Evolutionary conservation across 106 monocot genomes (phyloP), one percentile per base, ranked within the genome.

Genomic region (Phalaenopsis aphrodite): DNA sequence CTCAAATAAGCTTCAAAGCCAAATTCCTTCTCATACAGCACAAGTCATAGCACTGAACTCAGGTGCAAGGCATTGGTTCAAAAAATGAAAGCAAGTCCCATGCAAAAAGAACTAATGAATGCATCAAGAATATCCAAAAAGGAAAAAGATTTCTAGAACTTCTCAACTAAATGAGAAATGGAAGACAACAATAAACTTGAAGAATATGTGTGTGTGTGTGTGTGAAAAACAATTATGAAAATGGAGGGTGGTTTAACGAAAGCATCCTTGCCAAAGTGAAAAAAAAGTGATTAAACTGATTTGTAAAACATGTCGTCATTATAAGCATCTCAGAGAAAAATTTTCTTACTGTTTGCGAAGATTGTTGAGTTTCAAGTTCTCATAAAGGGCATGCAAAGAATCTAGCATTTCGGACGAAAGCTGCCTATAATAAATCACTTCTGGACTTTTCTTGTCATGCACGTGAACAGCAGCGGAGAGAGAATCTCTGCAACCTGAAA

Each of bases 341-440:
- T 11, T 36, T 12, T 43, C 81, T 92, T 89, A 98, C 97, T 76
- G 75, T 81, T 94, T 98, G 14, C 97, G 88, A 75, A 98, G 88
- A 78, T 67, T 88, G 83, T 94, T 82, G 72, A 98, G 92, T 83
- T 98, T 98, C 80, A 98, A 81, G 58, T 80, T 92, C 82, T 98
- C 97, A 88, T 98, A 98, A 18, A 98, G 83, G 68, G 92, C 84
- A 89, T 98, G 97, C 76, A 98, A 87, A 9, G 92, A 83, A 84
- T 94, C 94, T 74, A 98, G 82, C 30, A 84, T 84, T 82, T 89
- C 94, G 16, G 41, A 87, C 43, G 92, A 48, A 84, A 94, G 82
- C 75, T 85, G 89, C 75, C 72, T 23, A 78, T 89, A 89, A 86
- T 86, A 87, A 81, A 87, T 77, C 41, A 69, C 49, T 5, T 88